Base-by-base conservation (phyloP, 331 rosid species). In the Telfairia occidentalis region DNA sequence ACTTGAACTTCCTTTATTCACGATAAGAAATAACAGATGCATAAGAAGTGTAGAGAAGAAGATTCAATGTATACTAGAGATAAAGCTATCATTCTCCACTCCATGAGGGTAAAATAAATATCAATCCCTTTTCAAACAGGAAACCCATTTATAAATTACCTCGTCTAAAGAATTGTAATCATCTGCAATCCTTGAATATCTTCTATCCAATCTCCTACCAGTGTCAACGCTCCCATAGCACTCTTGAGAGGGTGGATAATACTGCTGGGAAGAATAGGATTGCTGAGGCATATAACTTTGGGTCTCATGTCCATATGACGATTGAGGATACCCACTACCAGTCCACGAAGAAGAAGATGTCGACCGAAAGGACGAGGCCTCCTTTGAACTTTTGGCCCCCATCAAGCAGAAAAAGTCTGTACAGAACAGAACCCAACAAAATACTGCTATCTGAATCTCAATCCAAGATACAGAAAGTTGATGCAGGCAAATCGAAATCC, bases 291-390 rank as follows among this genome's bases (percentile, higher is more conserved):
- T 3, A 60, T 60, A 60, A 75, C 72, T 60, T 21, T 50, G 72
- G 11, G 45, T 42, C 42, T 75, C 78, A 43, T 75, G 71, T 40
- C 78, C 57, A 59, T 75, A 75, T 38, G 78, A 11, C 15, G 78
- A 29, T 58, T 57, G 78, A 42, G 78, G 37, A 58, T 40, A 58
- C 48, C 76, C 76, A 71, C 60, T 60, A 30, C 45, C 60, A 71
- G 28, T 43, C 60, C 76, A 49, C 12, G 76, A 48, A 28, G 73
- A 67, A 71, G 75, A 71, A 71, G 76, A 48, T 48, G 76, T 48
- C 34, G 76, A 49, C 29, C 60, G 76, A 18, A 29, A 71, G n/a
- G 60, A 32, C 76, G 76, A 30, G 60, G 60, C 43, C 76, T 71
- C 76, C 45, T 19, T 71, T 16, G 76, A 71, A 71, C 46, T 71